phyloP scores from a whole-genome alignment of 306 rosid genomes.

The Quercus suber region DNA sequence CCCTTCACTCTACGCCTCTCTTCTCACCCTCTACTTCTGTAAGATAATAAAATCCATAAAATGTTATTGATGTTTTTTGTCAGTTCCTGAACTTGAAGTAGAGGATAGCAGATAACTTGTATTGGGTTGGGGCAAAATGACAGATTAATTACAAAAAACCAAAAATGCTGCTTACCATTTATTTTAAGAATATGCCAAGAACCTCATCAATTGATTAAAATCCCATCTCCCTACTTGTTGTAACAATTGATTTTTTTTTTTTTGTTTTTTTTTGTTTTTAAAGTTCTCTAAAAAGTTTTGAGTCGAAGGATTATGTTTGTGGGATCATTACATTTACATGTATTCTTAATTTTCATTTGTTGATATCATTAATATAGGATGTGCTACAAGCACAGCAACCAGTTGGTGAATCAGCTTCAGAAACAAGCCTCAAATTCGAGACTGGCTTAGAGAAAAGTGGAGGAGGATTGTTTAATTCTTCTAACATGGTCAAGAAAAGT shows the following conservation, averaged over 20 bases:
- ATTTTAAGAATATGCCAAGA: too few relatives aligned
- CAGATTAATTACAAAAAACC: too few relatives aligned
- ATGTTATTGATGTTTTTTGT: too few relatives aligned
- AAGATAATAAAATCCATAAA: too few relatives aligned
- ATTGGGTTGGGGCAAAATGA: too few relatives aligned
- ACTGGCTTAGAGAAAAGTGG: neutral
- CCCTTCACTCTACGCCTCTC: too few relatives aligned
- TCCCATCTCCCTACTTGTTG: too few relatives aligned
- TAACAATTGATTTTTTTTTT: neutral
- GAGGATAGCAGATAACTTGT: too few relatives aligned
- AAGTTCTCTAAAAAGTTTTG: neutral
- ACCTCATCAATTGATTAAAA: too few relatives aligned
- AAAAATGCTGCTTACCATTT: too few relatives aligned
- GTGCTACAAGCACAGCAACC: neutral
- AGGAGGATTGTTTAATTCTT: neutral
- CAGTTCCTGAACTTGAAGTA: too few relatives aligned
- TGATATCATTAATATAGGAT: slow-evolving; percentile 13
- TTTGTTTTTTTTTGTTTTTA: neutral
- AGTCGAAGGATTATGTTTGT: neutral
- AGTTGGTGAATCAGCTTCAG: neutral
- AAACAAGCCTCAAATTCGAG: neutral
- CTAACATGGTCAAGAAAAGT: neutral
- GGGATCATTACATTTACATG: neutral
- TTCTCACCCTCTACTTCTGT: too few relatives aligned
- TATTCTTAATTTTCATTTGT: neutral